Evolutionary conservation across 2,329 filamentous ascomycete genomes (phyloP), one percentile per base, ranked within the genome.

Genomic region (Aspergillus transmontanensis): DNA sequence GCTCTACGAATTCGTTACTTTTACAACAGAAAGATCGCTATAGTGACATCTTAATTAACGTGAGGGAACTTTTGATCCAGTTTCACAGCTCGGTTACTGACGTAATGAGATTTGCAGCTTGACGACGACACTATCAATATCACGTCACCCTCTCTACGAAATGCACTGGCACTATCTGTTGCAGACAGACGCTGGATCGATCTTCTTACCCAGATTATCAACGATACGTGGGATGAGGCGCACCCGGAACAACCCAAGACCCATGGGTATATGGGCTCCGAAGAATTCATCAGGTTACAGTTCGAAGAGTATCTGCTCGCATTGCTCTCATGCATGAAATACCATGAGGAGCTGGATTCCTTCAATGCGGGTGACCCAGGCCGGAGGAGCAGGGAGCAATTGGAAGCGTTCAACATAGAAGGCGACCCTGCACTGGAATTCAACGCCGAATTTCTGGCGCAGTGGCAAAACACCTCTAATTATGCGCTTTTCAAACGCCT

Each of bases 161-260:
- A 84, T 43, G 93, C 93, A 1, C 83, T 98, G 6, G 79, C 87
- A 0, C 86, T 99, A 2, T 95, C 95, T 0, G 89, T 89, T 11
- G 91, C 95, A 0, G 95, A 99, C 74, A 87, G 95, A 63, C 86
- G 95, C 62, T 99, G 95, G 94, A 97, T 99, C 69, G 95, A 99
- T 79, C 94, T 93, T 71, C 85, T 99, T 59, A 96, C 93, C 0
- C 92, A 97, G 71, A 91, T 93, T 45, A 92, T 99, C 26, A 92
- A 95, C 72, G 93, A 98, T 68, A 97, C 95, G 0, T 99, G 95
- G 95, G 95, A 99, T 74, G 93, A 97, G 48, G 83, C 88, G 5
- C 94, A 98, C 72, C 95, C 95, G 0, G 87, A 88, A 66, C 86
- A 92, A 55, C 95, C 95, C n/a, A 97, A 93, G 72, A 96, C 93